Evolutionary conservation across 31 red algal genomes (phyloP).

Genomic region (Porphyra umbilicalis): DNA sequence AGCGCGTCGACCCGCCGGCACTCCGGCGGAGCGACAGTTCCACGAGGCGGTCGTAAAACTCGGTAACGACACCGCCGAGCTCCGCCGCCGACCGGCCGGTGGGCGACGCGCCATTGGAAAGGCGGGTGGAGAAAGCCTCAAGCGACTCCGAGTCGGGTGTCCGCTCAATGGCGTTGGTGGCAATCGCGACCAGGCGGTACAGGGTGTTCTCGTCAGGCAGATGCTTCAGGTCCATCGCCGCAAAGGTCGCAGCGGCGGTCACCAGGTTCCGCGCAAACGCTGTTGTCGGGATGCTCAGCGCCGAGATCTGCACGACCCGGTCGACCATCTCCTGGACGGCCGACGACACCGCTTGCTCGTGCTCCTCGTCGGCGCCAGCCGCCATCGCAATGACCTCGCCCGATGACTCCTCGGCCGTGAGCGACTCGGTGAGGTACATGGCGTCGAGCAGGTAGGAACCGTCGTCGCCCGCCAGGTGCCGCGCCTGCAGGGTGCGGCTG

Average conservation of each 20-base stretch:
- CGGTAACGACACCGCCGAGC: not conserved
- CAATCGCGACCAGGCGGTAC: slow-evolving; percentile 38
- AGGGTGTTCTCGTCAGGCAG: slow-evolving; percentile 36
- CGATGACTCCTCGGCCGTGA: not conserved
- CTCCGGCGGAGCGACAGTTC: not conserved
- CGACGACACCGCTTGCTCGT: not conserved
- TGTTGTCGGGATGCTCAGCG: not conserved
- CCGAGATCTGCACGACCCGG: not conserved
- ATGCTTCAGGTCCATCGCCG: not conserved
- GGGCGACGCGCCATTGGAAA: not conserved
- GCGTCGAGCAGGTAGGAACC: not conserved
- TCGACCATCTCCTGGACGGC: not conserved
- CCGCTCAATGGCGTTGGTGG: slow-evolving; percentile 37
- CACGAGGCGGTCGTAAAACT: not conserved
- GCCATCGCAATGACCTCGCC: not conserved
- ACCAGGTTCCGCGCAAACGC: not conserved
- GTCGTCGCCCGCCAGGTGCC: not conserved
- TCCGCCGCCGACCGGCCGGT: not conserved
- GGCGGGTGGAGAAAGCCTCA: not conserved
- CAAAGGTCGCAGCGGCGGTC: not conserved
- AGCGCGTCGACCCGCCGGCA: slow-evolving; percentile 21
- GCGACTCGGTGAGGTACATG: not conserved
- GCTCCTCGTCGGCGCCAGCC: not conserved
- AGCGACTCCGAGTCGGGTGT: slow-evolving; percentile 12
- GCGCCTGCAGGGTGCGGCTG: not conserved